Evolutionary conservation across 1,284 basidiomycete genomes (phyloP).

Genomic region (Papiliotrema fonsecae): DNA sequence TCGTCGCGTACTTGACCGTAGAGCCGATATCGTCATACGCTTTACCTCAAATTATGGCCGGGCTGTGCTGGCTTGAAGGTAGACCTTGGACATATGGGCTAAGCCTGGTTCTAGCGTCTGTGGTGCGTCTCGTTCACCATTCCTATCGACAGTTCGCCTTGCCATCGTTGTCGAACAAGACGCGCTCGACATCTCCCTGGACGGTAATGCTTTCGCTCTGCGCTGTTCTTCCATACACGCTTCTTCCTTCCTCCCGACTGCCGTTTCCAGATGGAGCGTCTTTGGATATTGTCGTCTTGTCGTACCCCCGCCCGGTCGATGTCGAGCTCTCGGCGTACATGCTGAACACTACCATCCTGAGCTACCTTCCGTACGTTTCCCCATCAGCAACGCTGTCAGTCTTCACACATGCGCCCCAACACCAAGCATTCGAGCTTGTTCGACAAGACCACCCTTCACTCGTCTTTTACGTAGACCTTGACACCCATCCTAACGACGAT

Average conservation of each 20-base stretch:
- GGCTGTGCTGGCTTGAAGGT: constrained; percentile 6
- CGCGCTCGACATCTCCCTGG: not conserved
- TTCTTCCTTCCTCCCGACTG: not conserved
- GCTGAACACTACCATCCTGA: constrained; percentile 4
- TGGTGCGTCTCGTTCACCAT: not conserved
- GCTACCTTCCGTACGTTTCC: constrained; percentile 6
- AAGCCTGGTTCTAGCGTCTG: not conserved
- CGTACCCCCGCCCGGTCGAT: constrained; percentile 8
- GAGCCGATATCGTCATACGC: too few relatives aligned
- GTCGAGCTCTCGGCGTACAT: not conserved
- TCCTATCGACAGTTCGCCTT: not conserved
- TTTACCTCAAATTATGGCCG: not conserved
- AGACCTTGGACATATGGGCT: constrained; percentile 10
- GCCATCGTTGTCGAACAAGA: not conserved
- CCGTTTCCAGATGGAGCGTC: not conserved
- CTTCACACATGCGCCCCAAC: constrained; percentile 9
- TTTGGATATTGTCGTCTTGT: constrained; percentile 11
- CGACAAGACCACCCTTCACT: not conserved
- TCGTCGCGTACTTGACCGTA: constrained; percentile 1
- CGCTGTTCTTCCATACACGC: not conserved
- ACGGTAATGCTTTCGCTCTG: not conserved
- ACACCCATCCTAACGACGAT: constrained; percentile 5
- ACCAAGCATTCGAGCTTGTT: not conserved
- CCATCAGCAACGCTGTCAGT: not conserved
- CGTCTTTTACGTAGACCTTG: constrained; percentile 5